Percentiles rank a stretch among this genome's conserved stretches.
Conservation (phyloP, 2,329 filamentous ascomycete species). For the Fusarium xyrophilum region DNA sequence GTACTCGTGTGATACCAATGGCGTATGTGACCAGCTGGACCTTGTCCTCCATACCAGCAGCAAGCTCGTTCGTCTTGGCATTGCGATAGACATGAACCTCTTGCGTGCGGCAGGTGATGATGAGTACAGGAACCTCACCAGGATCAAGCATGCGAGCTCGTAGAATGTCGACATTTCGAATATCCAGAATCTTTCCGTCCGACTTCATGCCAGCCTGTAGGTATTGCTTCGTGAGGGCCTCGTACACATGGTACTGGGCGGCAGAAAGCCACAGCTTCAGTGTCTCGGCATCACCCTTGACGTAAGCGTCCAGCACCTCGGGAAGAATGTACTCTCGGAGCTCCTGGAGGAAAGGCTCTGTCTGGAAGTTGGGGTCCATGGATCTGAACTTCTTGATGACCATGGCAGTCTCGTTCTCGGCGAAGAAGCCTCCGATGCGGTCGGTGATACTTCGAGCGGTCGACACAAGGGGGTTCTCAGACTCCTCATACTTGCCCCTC, state of each 20-base stretch:
- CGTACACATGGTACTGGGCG: slow-evolving; percentile 95
- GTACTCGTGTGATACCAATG: slow-evolving; percentile 90
- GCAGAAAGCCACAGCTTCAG: slow-evolving; percentile 95
- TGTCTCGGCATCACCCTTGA: slow-evolving; percentile 91
- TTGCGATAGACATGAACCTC: slow-evolving; percentile 98
- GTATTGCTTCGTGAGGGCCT: slow-evolving; percentile 96
- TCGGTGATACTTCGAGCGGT: slow-evolving; percentile 95
- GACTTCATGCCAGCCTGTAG: slow-evolving; percentile 91
- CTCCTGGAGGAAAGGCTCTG: slow-evolving; percentile 93
- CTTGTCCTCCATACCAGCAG: slow-evolving; percentile 97
- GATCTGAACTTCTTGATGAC: slow-evolving; percentile 98
- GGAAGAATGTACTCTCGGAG: slow-evolving; percentile 98
- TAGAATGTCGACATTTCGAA: slow-evolving; percentile 89
- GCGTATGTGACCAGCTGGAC: slow-evolving; percentile 98
- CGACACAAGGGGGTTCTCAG: slow-evolving; percentile 92
- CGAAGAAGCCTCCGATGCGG: slow-evolving; percentile 92
- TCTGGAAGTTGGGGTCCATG: slow-evolving; percentile 93
- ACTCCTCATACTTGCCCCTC: slow-evolving; percentile 90
- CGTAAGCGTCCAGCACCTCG: slow-evolving; percentile 96
- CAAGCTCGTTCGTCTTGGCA: slow-evolving; percentile 85
- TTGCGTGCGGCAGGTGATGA: slow-evolving; percentile 94
- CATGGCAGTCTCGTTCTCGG: slow-evolving; percentile 96
- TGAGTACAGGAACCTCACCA: slow-evolving; percentile 91
- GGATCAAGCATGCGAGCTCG: slow-evolving; percentile 82
- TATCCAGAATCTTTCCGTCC: slow-evolving; percentile 93